Percentiles rank a stretch among this genome's conserved stretches.
These are phyloP conservation scores for Plantago lanceolata DNA, from an alignment of 305 asterid genomes.

Conservation along the genomic window DNA sequence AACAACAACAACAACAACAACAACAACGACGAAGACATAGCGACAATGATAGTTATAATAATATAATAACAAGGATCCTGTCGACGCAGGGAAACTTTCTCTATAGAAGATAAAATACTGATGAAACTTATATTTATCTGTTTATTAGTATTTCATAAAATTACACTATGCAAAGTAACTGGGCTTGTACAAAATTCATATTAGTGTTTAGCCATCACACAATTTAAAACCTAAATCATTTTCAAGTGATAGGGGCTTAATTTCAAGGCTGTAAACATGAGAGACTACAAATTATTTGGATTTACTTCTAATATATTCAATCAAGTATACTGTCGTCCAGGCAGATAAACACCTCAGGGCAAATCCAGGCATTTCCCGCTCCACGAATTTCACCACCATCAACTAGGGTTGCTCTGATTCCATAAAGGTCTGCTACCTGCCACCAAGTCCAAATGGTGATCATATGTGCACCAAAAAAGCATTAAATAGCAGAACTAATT, in stretches of 20 bases:
- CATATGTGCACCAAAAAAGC: constrained; percentile 10
- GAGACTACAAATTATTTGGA: constrained; percentile 9
- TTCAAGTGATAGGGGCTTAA: not conserved
- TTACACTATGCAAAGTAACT: not conserved
- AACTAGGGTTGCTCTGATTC: constrained; percentile 93
- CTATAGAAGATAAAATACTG: constrained; percentile 13
- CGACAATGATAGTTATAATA: not conserved
- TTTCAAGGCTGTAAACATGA: constrained; percentile 10
- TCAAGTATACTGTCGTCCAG: constrained; percentile 24
- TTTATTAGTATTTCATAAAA: not conserved
- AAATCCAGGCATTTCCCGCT: constrained; percentile 99
- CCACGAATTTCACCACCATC: constrained; percentile 99
- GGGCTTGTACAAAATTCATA: constrained; percentile 12
- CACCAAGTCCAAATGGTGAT: constrained; percentile 28
- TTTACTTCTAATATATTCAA: constrained; percentile 21
- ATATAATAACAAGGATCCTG: no score
- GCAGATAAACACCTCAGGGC: constrained; percentile 83
- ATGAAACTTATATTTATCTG: constrained; percentile 10
- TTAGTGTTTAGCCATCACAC: constrained; percentile 18
- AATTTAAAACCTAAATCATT: not conserved
- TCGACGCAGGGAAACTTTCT: not conserved
- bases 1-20: no score
- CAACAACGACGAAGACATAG: not conserved
- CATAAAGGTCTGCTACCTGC: constrained; percentile 98
- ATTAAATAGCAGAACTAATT: constrained; percentile 13